Base-by-base conservation (phyloP, 257 asterid genomes). In the Capsicum chinense region DNA sequence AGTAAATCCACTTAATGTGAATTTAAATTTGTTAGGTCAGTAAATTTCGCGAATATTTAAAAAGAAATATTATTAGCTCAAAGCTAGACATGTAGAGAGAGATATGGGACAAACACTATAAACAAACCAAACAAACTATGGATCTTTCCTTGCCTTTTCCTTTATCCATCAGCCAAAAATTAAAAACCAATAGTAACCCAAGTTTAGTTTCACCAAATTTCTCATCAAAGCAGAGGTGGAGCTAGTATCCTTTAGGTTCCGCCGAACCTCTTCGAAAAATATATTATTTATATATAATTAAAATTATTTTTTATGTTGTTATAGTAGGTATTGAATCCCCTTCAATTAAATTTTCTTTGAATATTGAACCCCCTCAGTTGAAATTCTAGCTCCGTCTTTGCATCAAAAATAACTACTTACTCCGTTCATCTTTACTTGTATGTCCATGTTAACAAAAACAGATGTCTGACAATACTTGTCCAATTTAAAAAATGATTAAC, bases 11-110 rank as follows among this genome's bases (percentile, higher is more conserved):
- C 35, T 1, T 17, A 0, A 70, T 26, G 21, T 17, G 10, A 17
- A 70, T 44, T 17, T 0, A 9, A 0, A 39, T 71, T 44, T 0
- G 9, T 42, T 16, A 16, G 35, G 35, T 9, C 0, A 17, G 15
- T 17, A 5, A 42, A 0, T 39, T 42, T 39, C 5, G 9, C 5
- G 0, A 0, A 70, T 70, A 4, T 4, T 42, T 69, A 42, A 42
- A 42, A 16, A 68, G 0, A 44, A 9, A 6, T 16, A 47, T 37
- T 44, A 71, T 37, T 44, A 71, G 17, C 56, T 70, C 79, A 17
- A 4, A 69, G 50, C 15, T 39, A 39, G 79, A 39, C 62, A 42
- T 47, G 10, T 68, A 5, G n/a, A 17, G 19, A 52, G 17, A 50
- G 4, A 76, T 12, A 37, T 16, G 56, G 56, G 56, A 39, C 52